Evolutionary conservation across 1,284 basidiomycete species (phyloP).

Genomic region (Hymenochaete sp.): DNA sequence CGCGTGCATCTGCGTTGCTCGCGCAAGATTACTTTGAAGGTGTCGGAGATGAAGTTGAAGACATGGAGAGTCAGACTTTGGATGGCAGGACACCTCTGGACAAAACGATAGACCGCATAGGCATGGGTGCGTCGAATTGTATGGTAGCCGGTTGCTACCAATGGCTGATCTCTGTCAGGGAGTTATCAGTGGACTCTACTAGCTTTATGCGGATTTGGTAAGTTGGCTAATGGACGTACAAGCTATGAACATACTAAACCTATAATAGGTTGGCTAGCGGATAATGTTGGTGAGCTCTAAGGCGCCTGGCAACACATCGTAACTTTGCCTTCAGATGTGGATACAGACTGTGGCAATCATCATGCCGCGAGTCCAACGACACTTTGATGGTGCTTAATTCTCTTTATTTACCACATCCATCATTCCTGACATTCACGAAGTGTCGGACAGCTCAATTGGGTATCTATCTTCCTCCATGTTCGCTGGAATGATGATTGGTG

Average conservation of each 20-base stretch:
- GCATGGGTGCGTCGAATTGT: conserved; percentile 56
- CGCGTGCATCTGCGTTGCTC: conserved; percentile 43
- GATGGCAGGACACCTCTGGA: conserved; percentile 68
- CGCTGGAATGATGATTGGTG: conserved; percentile 94
- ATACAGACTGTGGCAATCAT: conserved; percentile 85
- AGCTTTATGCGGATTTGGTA: conserved; percentile 54
- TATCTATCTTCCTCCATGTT: conserved; percentile 74
- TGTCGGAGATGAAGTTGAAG: conserved; percentile 34
- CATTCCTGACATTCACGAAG: conserved; percentile 28
- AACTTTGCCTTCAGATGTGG: conserved; percentile 64
- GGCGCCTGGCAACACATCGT: conserved; percentile 20
- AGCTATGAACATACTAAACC: neutral
- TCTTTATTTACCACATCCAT: conserved; percentile 5
- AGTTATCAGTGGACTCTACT: conserved; percentile 76
- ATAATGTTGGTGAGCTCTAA: conserved; percentile 52
- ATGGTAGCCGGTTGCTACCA: conserved; percentile 3
- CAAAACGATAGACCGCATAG: conserved; percentile 81
- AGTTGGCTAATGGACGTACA: conserved; percentile 26
- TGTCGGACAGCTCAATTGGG: conserved; percentile 70
- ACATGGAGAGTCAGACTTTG: conserved; percentile 26
- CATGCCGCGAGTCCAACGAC: conserved; percentile 84
- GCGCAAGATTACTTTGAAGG: conserved; percentile 27
- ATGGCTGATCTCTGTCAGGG: conserved; percentile 29
- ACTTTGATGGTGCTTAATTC: conserved; percentile 60
- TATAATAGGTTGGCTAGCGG: conserved; percentile 68